Percentiles rank a stretch among this genome's conserved stretches.
Conservation (phyloP, 1,284 basidiomycete species). For the Tranzscheliella williamsii region DNA sequence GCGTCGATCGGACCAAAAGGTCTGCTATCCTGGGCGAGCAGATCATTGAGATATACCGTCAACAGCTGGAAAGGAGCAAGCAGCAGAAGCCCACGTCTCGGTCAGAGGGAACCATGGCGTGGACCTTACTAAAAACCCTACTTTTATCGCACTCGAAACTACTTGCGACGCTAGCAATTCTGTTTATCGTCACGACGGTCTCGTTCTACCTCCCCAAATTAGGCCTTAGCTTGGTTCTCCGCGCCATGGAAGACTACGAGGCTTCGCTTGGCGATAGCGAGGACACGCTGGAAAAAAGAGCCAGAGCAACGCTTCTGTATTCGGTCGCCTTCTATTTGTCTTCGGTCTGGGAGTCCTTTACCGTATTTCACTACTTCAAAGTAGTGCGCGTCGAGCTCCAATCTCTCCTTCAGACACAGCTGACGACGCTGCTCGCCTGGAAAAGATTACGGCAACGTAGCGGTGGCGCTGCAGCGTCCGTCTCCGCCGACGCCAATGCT, state of each 20-base stretch:
- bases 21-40: constrained; percentile 12
- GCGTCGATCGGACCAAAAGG: constrained; percentile 11
- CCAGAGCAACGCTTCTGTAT: constrained; percentile 19
- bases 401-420: constrained; percentile 10
- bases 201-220: constrained; percentile 25
- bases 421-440: constrained; percentile 23
- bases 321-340: constrained; percentile 19
- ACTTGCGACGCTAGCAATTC: neutral
- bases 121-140: constrained; percentile 6
- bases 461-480: constrained; percentile 14
- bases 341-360: constrained; percentile 6
- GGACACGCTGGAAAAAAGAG: constrained; percentile 5
- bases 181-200: constrained; percentile 16
- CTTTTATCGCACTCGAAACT: constrained; percentile 1
- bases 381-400: constrained; percentile 10
- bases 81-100: neutral
- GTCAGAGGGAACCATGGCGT: constrained; percentile 2
- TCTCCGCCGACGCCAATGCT: neutral
- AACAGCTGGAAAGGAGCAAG: constrained; percentile 3
- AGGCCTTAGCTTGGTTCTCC: constrained; percentile 10
- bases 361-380: constrained; percentile 20
- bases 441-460: constrained; percentile 27
- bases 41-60: constrained; percentile 17
- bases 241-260: constrained; percentile 16
- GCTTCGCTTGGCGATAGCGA: neutral